phyloP scores from a whole-genome alignment of 306 rosid species.

The Quercus wislizeni region DNA sequence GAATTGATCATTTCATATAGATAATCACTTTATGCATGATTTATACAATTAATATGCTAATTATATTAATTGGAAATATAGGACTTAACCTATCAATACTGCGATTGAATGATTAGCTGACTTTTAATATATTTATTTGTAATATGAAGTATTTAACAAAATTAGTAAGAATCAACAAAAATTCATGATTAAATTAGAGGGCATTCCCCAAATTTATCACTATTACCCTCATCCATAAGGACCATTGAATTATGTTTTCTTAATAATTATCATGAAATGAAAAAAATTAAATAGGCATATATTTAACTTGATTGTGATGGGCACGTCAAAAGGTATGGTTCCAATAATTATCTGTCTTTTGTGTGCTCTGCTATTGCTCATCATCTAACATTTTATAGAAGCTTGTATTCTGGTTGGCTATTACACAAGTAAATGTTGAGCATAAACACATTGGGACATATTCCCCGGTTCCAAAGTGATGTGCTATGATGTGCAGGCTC shows the following conservation, averaged over 20 bases:
- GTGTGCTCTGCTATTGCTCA: background rate
- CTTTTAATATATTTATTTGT: no score
- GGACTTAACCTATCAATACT: background rate
- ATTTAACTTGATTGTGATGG: background rate
- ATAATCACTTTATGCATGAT: background rate
- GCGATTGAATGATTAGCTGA: background rate
- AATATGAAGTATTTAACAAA: background rate
- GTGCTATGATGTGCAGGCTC: background rate
- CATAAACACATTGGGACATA: background rate
- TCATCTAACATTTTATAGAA: background rate
- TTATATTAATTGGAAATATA: background rate
- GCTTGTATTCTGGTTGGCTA: background rate
- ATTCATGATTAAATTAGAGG: background rate
- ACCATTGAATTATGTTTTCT: background rate
- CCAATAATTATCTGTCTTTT: background rate
- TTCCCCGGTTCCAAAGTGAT: background rate
- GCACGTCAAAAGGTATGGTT: background rate
- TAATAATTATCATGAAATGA: background rate
- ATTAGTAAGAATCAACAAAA: background rate
- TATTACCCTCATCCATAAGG: background rate
- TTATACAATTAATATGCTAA: background rate
- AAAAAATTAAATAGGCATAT: background rate
- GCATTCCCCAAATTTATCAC: background rate
- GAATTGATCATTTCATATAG: background rate
- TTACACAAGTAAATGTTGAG: background rate